A percentile compares a stretch with the other conserved stretches of the same genome.
Evolutionary conservation across 2,329 filamentous ascomycete species (phyloP).

Genomic region (Clonostachys chloroleuca): DNA sequence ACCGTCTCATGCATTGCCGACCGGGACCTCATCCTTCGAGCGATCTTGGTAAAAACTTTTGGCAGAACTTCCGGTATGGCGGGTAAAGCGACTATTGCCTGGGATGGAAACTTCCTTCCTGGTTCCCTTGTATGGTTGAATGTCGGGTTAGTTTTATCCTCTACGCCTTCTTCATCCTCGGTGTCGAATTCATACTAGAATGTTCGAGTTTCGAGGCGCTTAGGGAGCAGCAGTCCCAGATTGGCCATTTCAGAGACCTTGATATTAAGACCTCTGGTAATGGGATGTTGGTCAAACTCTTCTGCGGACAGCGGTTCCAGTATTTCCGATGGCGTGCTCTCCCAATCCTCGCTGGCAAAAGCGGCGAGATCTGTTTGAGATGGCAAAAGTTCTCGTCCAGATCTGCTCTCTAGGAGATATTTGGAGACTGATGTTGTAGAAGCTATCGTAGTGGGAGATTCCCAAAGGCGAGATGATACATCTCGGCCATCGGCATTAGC

Average conservation of each 20-base stretch:
- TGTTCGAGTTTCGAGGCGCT: slow-evolving; percentile 21
- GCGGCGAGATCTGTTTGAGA: slow-evolving; percentile 26
- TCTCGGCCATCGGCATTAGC: too few relatives aligned
- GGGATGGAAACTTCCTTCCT: not conserved
- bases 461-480: too few relatives aligned
- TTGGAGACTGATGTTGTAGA: slow-evolving; percentile 9
- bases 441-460: too few relatives aligned
- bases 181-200: slow-evolving; percentile 31
- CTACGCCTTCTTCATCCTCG: slow-evolving; percentile 12
- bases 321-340: too few relatives aligned
- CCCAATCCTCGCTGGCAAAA: not conserved
- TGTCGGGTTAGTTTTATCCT: not conserved
- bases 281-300: slow-evolving; percentile 28
- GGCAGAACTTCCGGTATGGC: slow-evolving; percentile 20
- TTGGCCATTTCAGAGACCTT: slow-evolving; percentile 16
- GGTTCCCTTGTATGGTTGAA: not conserved
- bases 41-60: slow-evolving; percentile 15
- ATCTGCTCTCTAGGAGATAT: slow-evolving; percentile 39
- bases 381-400: slow-evolving; percentile 29
- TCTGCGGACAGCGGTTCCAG: slow-evolving; percentile 15
- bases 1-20: slow-evolving; percentile 6
- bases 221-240: slow-evolving; percentile 26
- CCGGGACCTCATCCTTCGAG: slow-evolving; percentile 16
- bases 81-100: slow-evolving; percentile 16
- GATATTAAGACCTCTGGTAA: slow-evolving; percentile 21